phyloP scores from a whole-genome alignment of 2,329 filamentous ascomycete species.

The Colletotrichum shisoi region DNA sequence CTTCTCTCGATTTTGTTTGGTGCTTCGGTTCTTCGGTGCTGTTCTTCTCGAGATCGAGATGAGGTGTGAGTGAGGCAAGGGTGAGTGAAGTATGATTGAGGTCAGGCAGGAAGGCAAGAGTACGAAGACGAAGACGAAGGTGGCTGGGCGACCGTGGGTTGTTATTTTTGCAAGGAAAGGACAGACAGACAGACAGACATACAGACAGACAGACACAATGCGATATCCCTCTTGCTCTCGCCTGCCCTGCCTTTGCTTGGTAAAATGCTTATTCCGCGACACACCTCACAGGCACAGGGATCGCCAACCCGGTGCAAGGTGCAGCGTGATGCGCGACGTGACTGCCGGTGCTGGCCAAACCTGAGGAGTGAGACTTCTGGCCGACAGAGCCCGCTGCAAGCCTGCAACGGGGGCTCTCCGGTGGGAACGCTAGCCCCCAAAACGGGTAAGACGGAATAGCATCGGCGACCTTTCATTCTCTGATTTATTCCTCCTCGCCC shows the following conservation, averaged over 20 bases:
- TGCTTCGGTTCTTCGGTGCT: constrained; percentile 21
- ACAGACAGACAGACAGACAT: no score
- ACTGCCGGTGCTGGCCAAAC: constrained; percentile 5
- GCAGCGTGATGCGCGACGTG: constrained; percentile 26
- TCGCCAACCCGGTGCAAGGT: constrained; percentile 17
- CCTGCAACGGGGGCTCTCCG: constrained; percentile 11
- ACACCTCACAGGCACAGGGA: constrained; percentile 12
- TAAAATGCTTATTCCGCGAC: constrained; percentile 30
- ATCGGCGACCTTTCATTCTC: constrained; percentile 1
- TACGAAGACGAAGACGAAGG: constrained; percentile 1
- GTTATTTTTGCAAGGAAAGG: constrained; percentile 5
- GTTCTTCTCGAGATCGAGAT: constrained; percentile 6
- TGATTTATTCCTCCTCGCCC: neutral
- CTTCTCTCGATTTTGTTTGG: constrained; percentile 16
- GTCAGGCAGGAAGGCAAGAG: neutral
- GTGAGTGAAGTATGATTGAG: neutral
- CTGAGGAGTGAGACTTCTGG: constrained; percentile 16
- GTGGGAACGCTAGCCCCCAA: constrained; percentile 17
- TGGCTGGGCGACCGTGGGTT: constrained; percentile 1
- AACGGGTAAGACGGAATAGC: constrained; percentile 18
- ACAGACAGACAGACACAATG: no score
- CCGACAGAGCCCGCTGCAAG: neutral
- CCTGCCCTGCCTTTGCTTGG: neutral
- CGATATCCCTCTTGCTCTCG: neutral
- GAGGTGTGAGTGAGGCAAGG: constrained; percentile 14